A percentile compares a stretch with the other conserved stretches of the same genome.
phyloP scores from a whole-genome alignment of 192 early-diverging fungal genomes.

The Umbelopsis sp. region DNA sequence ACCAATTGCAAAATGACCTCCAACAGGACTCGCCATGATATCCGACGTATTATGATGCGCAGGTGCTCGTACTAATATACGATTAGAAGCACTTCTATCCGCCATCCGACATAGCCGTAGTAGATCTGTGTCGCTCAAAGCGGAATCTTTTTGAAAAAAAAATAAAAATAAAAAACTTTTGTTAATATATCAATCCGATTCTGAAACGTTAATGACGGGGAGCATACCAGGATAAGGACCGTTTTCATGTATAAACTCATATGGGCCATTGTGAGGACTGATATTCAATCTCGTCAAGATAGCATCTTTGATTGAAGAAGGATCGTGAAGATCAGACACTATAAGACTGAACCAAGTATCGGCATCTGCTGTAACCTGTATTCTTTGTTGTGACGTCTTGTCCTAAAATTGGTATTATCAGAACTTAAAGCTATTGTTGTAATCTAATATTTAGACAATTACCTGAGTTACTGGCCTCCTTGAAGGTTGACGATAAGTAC shows the following conservation, averaged over 20 bases:
- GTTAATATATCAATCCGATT: neutral
- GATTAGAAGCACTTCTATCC: conserved; percentile 12
- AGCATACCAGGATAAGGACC: conserved; percentile 11
- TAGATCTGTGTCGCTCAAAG: conserved; percentile 4
- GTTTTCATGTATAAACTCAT: conserved; percentile 15
- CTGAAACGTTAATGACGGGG: neutral
- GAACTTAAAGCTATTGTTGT: neutral
- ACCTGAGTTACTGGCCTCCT: neutral
- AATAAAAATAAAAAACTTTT: too few species aligned
- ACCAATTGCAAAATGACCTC: neutral
- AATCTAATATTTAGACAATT: neutral
- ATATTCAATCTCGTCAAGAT: conserved; percentile 10
- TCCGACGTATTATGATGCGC: neutral
- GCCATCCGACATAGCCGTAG: conserved; percentile 2
- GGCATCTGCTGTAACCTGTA: conserved; percentile 14
- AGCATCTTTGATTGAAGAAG: neutral
- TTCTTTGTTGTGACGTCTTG: neutral
- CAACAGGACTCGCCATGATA: conserved; percentile 1
- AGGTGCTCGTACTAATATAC: neutral
- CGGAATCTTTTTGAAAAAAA: conserved; percentile 10
- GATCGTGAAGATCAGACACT: conserved; percentile 8
- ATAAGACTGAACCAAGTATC: conserved; percentile 1
- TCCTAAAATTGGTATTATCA: neutral
- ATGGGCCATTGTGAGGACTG: neutral
- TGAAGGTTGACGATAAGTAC: neutral